Base-by-base conservation (phyloP, 441 rosid species). In the Adansonia grandidieri region DNA sequence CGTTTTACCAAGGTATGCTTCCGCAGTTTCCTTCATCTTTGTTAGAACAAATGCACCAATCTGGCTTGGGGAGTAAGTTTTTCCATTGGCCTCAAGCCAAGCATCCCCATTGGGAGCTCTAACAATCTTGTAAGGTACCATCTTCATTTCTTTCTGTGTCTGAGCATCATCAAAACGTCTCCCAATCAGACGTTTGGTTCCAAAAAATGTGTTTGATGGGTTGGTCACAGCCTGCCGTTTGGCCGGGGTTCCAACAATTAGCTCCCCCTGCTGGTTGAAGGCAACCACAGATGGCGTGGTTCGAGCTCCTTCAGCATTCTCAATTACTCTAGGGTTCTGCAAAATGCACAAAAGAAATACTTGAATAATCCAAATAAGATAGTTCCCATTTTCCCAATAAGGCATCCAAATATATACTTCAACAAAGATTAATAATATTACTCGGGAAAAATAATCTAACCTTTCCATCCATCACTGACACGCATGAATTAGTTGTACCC, bases 401-500 rank as follows among this genome's bases (percentile, higher is more conserved):
- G 17, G 28, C 10, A 20, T 15, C 42, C 66, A 19, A 68, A 68
- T 6, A 17, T 28, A 7, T 42, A 45, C 69, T 61, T 69, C 20
- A 56, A n/a, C 4, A 40, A 58, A 80, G 54, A 32, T 10, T 24
- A 77, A 47, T 5, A 74, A 42, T 4, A 75, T 45, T 44, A 68
- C 4, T 66, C 20, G 15, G 28, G 50, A 67, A 67, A 11, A 19
- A 44, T 67, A 19, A 17, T 67, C 54, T 40, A n/a, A 88, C 92
- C 87, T 88, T 88, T 79, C 92, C 92, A 53, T 88, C 91, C 92
- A 87, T 89, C 20, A 87, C 87, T 0, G 87, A 63, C 1, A 89
- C 92, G 71, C 92, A 89, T 42, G 91, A 87, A 73, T 89, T 87
- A 71, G 92, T 89, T 8, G 92, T 89, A 72, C 92, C 91, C 78